phyloP scores from a whole-genome alignment of 2,329 filamentous ascomycete species.

The Claviceps monticola region DNA sequence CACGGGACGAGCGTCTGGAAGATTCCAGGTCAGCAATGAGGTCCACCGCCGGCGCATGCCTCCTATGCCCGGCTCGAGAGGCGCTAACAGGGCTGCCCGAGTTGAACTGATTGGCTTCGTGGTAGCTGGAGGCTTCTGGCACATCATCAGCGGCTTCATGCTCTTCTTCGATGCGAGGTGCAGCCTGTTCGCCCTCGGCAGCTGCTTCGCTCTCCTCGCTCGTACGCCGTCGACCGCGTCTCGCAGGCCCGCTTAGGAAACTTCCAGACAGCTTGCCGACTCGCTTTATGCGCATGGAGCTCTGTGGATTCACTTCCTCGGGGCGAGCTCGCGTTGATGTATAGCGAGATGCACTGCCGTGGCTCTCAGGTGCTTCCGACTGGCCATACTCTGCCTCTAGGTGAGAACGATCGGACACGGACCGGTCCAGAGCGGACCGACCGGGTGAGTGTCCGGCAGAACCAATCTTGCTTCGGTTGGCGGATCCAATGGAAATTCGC shows the following conservation, averaged over 20 bases:
- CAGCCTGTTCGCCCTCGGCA: conserved; percentile 26
- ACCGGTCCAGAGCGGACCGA: conserved; percentile 21
- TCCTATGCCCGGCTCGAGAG: conserved; percentile 27
- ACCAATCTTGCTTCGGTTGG: conserved; percentile 23
- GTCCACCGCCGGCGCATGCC: conserved; percentile 24
- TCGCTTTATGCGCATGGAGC: conserved; percentile 65
- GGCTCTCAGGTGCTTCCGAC: conserved; percentile 35
- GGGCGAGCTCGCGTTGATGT: conserved; percentile 35
- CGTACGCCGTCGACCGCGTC: conserved; percentile 54
- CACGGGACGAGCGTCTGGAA: conserved; percentile 17
- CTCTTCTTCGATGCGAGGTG: conserved; percentile 28
- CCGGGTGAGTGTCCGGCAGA: conserved; percentile 24
- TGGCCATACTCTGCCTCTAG: conserved; percentile 32
- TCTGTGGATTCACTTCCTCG: conserved; percentile 55
- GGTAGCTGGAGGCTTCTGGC: conserved; percentile 30
- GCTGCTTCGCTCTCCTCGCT: conserved; percentile 47
- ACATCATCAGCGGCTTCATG: conserved; percentile 25
- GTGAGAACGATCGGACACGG: conserved; percentile 19
- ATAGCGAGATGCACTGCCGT: conserved; percentile 40
- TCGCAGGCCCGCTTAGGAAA: conserved; percentile 67
- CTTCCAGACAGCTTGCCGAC: conserved; percentile 62
- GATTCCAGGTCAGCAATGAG: conserved; percentile 16
- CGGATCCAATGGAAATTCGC: conserved; percentile 38
- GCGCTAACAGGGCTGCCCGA: conserved; percentile 46
- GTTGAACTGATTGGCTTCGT: conserved; percentile 29